These are phyloP conservation scores for Trichoderma guizhouense DNA, from an alignment of 2,329 filamentous ascomycete species.

Conservation along the genomic window DNA sequence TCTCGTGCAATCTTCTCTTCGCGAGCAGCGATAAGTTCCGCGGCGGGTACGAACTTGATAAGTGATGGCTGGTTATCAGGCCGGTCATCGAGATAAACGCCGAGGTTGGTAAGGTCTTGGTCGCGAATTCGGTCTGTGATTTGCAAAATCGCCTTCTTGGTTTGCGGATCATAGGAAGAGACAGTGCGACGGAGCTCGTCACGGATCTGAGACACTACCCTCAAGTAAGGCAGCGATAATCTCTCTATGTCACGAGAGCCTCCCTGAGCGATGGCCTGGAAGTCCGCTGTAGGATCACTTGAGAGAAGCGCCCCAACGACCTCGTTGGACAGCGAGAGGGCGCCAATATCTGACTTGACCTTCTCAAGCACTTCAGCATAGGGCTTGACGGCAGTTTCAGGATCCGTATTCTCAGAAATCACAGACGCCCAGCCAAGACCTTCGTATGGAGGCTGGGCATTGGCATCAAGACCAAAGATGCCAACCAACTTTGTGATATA, in stretches of 20 bases:
- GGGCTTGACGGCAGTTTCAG: slow-evolving; percentile 44
- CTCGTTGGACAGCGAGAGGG: slow-evolving; percentile 48
- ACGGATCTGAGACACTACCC: slow-evolving; percentile 54
- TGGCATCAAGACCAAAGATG: slow-evolving; percentile 75
- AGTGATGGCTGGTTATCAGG: slow-evolving; percentile 64
- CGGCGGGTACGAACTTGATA: slow-evolving; percentile 61
- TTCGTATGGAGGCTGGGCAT: slow-evolving; percentile 52
- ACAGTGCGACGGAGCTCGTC: slow-evolving; percentile 60
- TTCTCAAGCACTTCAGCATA: slow-evolving; percentile 45
- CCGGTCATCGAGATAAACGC: slow-evolving; percentile 85
- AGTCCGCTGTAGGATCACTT: slow-evolving; percentile 45
- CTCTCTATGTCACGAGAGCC: slow-evolving; percentile 52
- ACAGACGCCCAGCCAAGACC: slow-evolving; percentile 54
- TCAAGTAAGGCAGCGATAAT: slow-evolving; percentile 54
- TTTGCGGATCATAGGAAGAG: slow-evolving; percentile 42
- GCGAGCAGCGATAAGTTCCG: slow-evolving; percentile 54
- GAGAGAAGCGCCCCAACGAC: slow-evolving; percentile 42
- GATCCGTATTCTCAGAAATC: slow-evolving; percentile 41
- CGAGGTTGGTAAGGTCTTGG: slow-evolving; percentile 73
- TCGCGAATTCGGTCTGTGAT: slow-evolving; percentile 82
- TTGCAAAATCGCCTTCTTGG: slow-evolving; percentile 68
- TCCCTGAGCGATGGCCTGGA: slow-evolving; percentile 41
- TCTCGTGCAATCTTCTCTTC: slow-evolving; percentile 60
- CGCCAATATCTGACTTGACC: slow-evolving; percentile 45
- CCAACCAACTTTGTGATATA: slow-evolving; percentile 83